Conservation (phyloP, 257 asterid genomes). For the Forsythia suspensa region DNA sequence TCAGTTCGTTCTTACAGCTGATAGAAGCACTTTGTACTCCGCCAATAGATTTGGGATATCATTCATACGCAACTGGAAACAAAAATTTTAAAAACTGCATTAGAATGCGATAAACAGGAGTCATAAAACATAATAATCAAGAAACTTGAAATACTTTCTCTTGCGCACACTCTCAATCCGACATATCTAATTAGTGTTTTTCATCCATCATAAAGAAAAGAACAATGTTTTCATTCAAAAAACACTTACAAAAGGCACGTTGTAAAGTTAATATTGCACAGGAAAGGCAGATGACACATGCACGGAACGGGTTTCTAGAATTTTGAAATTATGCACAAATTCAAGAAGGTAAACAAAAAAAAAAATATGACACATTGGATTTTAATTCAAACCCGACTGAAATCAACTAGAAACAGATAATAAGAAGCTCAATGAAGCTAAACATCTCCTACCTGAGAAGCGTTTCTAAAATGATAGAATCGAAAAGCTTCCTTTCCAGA, state of each 20-base stretch:
- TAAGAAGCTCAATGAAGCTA: neutral
- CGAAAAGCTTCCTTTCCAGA: constrained; percentile 44
- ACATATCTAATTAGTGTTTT: no score
- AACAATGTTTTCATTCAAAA: neutral
- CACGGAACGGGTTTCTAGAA: neutral
- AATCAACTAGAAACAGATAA: constrained; percentile 10
- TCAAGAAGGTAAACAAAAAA: neutral
- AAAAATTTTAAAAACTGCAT: constrained; percentile 11
- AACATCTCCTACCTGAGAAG: constrained; percentile 64
- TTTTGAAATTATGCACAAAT: neutral
- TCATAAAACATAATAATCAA: neutral
- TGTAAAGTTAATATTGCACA: neutral
- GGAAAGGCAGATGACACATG: neutral
- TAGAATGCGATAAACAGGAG: constrained; percentile 4
- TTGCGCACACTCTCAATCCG: neutral
- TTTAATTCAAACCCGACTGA: neutral
- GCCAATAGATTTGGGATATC: constrained; percentile 64
- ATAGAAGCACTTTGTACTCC: constrained; percentile 70
- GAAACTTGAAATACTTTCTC: neutral
- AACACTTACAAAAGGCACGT: neutral
- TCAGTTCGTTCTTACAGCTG: constrained; percentile 29
- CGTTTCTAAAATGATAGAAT: constrained; percentile 71
- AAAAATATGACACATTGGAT: neutral
- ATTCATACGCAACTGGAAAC: constrained; percentile 70
- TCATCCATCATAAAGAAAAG: neutral